These are phyloP conservation scores for Aphanocladium album DNA, from an alignment of 2,329 filamentous ascomycete genomes.

Conservation along the genomic window DNA sequence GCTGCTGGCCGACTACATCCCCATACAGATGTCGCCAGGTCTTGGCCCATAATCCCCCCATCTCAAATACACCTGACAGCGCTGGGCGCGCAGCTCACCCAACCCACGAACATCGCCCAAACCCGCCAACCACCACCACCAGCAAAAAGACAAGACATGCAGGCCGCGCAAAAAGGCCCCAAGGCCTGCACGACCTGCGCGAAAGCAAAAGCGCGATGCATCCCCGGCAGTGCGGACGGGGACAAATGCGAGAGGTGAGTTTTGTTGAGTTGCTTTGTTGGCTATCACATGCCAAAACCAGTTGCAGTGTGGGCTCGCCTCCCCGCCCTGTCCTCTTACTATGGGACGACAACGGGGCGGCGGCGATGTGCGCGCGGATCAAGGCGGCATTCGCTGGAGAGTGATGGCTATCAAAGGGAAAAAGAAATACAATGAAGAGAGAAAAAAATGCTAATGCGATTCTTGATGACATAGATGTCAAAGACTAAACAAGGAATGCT, in stretches of 20 bases:
- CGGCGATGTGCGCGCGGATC: neutral
- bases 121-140: neutral
- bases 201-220: constrained; percentile 47
- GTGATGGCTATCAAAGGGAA: neutral
- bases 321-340: neutral
- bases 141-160: constrained; percentile 13
- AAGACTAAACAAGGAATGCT: constrained; percentile 43
- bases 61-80: neutral
- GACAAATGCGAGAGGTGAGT: constrained; percentile 45
- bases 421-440: neutral
- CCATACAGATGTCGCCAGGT: constrained; percentile 3
- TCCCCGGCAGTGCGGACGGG: constrained; percentile 34
- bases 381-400: no score
- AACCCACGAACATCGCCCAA: neutral
- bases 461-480: constrained; percentile 35
- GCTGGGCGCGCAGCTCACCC: constrained; percentile 2
- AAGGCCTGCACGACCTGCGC: constrained; percentile 47
- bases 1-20: neutral
- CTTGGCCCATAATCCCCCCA: constrained; percentile 6
- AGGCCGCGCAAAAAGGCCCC: constrained; percentile 36
- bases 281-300: constrained; percentile 10
- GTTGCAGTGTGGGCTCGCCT: neutral
- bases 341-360: neutral
- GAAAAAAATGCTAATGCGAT: neutral
- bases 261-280: constrained; percentile 6